Base-by-base conservation (phyloP, 495 filamentous ascomycete genomes). In the Lasiosphaeria hispida region DNA sequence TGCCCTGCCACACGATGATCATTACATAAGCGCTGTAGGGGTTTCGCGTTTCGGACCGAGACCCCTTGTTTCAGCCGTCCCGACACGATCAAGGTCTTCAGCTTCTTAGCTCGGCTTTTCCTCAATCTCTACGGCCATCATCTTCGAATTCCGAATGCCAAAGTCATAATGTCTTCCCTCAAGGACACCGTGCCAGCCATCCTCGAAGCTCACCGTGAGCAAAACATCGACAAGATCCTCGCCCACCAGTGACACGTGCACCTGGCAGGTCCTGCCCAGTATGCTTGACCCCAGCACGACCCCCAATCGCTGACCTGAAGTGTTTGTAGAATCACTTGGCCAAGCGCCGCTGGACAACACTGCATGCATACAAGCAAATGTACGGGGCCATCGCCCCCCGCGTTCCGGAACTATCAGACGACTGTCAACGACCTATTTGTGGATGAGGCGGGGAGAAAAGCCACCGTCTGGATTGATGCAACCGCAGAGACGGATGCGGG, bases 391-490 rank as follows among this genome's bases (percentile, higher is more conserved):
- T 33, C 44, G n/a, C 44, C 15, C 44, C 44, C 44, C 11, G 17
- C 44, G n/a, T 59, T 68, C 49, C 35, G 49, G 6, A 34, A 51
- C 37, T 68, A 66, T 39, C 23, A 36, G 14, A 11, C 63, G 11
- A 53, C 34, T 0, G 41, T 61, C 4, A 23, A 54, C 36, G 59
- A 65, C 37, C 23, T 65, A 10, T 23, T 63, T 19, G 65, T 60
- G 45, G 63, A 66, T 47, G 56, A 39, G 10, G 35, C 55, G 44
- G 53, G 45, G 37, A 65, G 60, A 23, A 68, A 68, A 36, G 60
- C 65, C 14, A 59, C 40, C 14, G 53, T 65, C 4, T 63, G 55
- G 54, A 47, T 52, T 11, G 35, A 33, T 8, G 62, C 59, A 23
- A 57, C 38, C 9, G 60, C 59, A n/a, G 57, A 51, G 41, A 63